These are phyloP conservation scores for Bromus sterilis DNA, from an alignment of 176 grass and related monocot genomes.

Conservation along the genomic window DNA sequence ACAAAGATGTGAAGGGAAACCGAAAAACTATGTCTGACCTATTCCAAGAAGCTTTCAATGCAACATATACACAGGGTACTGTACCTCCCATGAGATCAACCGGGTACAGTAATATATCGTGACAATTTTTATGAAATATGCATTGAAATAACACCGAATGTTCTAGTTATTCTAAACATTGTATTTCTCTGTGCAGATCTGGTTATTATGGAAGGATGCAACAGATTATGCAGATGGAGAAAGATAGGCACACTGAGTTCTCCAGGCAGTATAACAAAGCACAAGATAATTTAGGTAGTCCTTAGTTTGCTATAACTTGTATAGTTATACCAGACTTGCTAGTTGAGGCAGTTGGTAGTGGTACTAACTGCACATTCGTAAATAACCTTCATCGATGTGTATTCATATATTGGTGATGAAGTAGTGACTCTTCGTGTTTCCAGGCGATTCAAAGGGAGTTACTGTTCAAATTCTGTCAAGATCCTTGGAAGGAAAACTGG, in stretches of 20 bases:
- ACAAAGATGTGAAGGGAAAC: slow-evolving; percentile 37
- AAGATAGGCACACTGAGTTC: slow-evolving; percentile 55
- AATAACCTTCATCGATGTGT: background rate
- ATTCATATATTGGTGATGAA: background rate
- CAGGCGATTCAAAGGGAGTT: slow-evolving; percentile 51
- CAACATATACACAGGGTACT: slow-evolving; percentile 20
- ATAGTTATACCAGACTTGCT: background rate
- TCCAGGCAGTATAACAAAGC: slow-evolving; percentile 45
- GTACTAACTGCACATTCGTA: slow-evolving; percentile 2
- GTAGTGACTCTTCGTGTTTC: slow-evolving; percentile 14
- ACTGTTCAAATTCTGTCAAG: slow-evolving; percentile 77
- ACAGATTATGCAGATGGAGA: slow-evolving; percentile 81
- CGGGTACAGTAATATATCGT: slow-evolving; percentile 43
- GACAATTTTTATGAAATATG: background rate
- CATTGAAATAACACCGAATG: slow-evolving; percentile 5
- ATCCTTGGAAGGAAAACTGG: slow-evolving; percentile 78
- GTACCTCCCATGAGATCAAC: slow-evolving; percentile 27
- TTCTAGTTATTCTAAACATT: slow-evolving; percentile 14
- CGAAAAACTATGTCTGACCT: slow-evolving; percentile 69
- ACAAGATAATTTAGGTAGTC: slow-evolving; percentile 29
- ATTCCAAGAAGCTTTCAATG: slow-evolving; percentile 73
- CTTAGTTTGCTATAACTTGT: slow-evolving; percentile 4
- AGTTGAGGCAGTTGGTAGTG: slow-evolving; percentile 12
- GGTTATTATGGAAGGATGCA: slow-evolving; percentile 70
- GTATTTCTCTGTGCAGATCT: slow-evolving; percentile 32